Base-by-base conservation (phyloP, 352 stramenopile species). In the Thraustochytrium striatum region DNA sequence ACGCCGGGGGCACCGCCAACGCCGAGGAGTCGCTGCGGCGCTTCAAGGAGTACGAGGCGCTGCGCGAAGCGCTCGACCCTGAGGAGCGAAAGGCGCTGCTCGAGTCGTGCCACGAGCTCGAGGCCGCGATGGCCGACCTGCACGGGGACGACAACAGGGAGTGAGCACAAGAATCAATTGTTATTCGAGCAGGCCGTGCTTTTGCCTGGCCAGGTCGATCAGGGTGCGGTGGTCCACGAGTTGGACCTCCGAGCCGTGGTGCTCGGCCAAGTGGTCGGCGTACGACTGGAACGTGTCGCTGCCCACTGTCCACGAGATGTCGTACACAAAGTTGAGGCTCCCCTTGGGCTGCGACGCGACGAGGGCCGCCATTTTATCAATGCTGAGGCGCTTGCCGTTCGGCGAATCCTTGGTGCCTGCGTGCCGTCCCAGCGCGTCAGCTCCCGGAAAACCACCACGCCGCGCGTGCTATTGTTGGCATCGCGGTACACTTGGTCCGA, bases 251-350 rank as follows among this genome's bases (percentile, higher is more conserved):
- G 65, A 43, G 7, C 35, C 59, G 47, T 55, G 25, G 30, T 62
- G 2, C 52, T 16, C 65, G 13, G 65, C 65, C 3, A 75, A 43
- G 3, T 41, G 16, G 11, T 16, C 41, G 3, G 43, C 65, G 41
- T 75, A 75, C 3, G 19, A 19, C 41, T 75, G 32, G 25, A 75
- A 75, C 32, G 32, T 25, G 8, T 50, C 7, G 25, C 30, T 25
- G 32, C 32, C 25, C 7, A 75, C 68, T 19, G 41, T 43, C 65
- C 65, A 75, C 11, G 65, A 58, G 52, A 75, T 75, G 0, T 75
- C 65, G 65, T 75, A 75, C 1, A 75, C 32, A 38, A 75, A 75
- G 65, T 75, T 75, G 32, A 75, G 65, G 36, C 65, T 75, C n/a
- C 65, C 65, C 16, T 16, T 25, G 25, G 65, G 50, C 35, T 75